These are phyloP conservation scores for Alternaria alternata DNA, from an alignment of 2,329 filamentous ascomycete species.

Conservation along the genomic window DNA sequence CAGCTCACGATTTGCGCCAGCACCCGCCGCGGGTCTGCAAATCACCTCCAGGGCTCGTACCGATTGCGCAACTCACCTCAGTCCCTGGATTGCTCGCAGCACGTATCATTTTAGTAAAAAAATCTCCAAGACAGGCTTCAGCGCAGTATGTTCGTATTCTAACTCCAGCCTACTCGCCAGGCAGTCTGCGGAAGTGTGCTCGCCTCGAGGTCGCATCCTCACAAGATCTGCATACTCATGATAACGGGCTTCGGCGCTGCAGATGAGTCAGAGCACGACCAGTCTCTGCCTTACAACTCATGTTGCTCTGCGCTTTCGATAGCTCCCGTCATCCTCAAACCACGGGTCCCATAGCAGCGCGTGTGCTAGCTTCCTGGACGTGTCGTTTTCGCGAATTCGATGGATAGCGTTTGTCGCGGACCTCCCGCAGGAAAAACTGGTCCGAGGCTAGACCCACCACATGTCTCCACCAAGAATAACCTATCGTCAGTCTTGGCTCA, in stretches of 20 bases:
- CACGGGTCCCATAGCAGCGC: neutral
- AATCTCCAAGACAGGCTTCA: neutral
- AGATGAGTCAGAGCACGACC: conserved; percentile 3
- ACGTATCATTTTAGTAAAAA: neutral
- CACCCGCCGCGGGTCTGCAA: conserved; percentile 6
- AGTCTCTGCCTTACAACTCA: neutral
- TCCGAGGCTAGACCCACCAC: conserved; percentile 6
- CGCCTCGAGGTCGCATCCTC: neutral
- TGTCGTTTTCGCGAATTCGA: conserved; percentile 6
- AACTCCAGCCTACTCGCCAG: neutral
- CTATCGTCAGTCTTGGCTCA: neutral
- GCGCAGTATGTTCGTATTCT: neutral
- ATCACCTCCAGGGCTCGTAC: neutral
- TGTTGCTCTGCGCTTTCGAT: neutral
- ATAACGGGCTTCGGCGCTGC: neutral
- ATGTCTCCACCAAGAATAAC: neutral
- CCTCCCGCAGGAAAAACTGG: conserved; percentile 1
- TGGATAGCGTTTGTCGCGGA: conserved; percentile 4
- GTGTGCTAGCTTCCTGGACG: neutral
- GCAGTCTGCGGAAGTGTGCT: neutral
- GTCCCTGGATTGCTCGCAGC: neutral
- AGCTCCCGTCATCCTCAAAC: neutral
- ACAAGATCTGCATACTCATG: neutral
- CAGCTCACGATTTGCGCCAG: conserved; percentile 12
- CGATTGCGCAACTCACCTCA: neutral